Percentiles rank a stretch among this genome's conserved stretches.
Evolutionary conservation across 2,329 filamentous ascomycete species (phyloP).

Genomic region (Pseudogymnoascus sp.): DNA sequence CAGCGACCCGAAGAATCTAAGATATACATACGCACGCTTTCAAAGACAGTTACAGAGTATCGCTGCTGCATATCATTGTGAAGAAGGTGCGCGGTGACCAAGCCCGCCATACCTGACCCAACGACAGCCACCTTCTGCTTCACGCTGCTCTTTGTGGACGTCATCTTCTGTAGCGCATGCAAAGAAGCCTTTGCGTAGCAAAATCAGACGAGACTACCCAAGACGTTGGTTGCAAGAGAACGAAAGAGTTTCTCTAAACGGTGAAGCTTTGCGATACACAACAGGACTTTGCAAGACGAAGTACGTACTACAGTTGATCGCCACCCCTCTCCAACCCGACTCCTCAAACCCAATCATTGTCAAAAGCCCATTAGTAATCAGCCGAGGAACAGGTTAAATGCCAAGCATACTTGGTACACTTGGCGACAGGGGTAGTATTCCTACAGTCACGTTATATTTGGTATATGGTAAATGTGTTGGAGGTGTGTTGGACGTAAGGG

Average conservation of each 20-base stretch:
- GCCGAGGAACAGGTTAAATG: neutral
- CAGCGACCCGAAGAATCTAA: neutral
- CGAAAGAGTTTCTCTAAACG: neutral
- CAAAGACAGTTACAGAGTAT: conserved; percentile 37
- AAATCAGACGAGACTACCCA: neutral
- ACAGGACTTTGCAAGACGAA: neutral
- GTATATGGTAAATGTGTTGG: neutral
- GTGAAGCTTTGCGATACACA: neutral
- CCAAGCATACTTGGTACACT: neutral
- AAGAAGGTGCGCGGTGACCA: conserved; percentile 38
- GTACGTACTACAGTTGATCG: neutral
- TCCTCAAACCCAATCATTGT: neutral
- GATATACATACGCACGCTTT: conserved; percentile 31
- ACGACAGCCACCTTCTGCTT: conserved; percentile 34
- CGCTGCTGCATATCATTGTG: conserved; percentile 31
- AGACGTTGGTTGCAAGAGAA: neutral
- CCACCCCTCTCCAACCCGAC: neutral
- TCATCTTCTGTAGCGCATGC: conserved; percentile 4
- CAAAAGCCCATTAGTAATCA: neutral
- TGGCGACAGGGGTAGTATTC: neutral
- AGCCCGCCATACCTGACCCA: conserved; percentile 41
- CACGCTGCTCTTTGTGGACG: conserved; percentile 7
- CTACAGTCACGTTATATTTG: neutral
- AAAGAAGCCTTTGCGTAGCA: neutral
- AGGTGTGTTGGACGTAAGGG: too few relatives aligned